Percentiles rank a stretch among this genome's conserved stretches.
Conservation (phyloP, 306 rosid species). For the Vicia faba region DNA sequence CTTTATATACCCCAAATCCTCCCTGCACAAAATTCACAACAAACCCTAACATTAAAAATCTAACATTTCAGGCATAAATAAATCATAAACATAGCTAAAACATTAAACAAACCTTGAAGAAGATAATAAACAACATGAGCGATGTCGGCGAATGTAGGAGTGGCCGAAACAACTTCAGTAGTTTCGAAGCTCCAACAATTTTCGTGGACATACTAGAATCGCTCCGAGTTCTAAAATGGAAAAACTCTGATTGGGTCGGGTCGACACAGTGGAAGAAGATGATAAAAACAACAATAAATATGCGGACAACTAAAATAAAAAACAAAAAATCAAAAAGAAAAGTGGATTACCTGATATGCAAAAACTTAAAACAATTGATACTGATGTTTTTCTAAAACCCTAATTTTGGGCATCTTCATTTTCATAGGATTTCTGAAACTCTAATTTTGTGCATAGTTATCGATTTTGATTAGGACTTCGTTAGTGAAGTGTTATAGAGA, state of each 20-base stretch:
- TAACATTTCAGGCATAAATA: not conserved
- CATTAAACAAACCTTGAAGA: constrained; percentile 65
- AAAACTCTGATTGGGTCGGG: constrained; percentile 55
- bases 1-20: constrained; percentile 65
- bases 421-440: too few relatives aligned
- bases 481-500: too few relatives aligned
- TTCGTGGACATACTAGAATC: constrained; percentile 83
- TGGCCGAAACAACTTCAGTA: constrained; percentile 63
- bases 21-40: constrained; percentile 52
- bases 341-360: too few relatives aligned
- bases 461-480: too few relatives aligned
- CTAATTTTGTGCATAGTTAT: too few relatives aligned
- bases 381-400: too few relatives aligned
- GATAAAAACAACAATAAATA: constrained; percentile 27
- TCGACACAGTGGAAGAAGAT: constrained; percentile 86
- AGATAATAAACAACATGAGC: constrained; percentile 69
- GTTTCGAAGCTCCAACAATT: constrained; percentile 67
- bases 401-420: too few relatives aligned
- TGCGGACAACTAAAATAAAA: too few relatives aligned
- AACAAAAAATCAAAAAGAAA: too few relatives aligned
- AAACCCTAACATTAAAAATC: not conserved
- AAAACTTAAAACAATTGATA: too few relatives aligned
- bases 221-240: constrained; percentile 82
- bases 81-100: not conserved
- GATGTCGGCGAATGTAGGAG: constrained; percentile 69